A percentile compares a stretch with the other conserved stretches of the same genome.
Conservation (phyloP, 139 green algal species). For the Edaphochlamys debaryana region DNA sequence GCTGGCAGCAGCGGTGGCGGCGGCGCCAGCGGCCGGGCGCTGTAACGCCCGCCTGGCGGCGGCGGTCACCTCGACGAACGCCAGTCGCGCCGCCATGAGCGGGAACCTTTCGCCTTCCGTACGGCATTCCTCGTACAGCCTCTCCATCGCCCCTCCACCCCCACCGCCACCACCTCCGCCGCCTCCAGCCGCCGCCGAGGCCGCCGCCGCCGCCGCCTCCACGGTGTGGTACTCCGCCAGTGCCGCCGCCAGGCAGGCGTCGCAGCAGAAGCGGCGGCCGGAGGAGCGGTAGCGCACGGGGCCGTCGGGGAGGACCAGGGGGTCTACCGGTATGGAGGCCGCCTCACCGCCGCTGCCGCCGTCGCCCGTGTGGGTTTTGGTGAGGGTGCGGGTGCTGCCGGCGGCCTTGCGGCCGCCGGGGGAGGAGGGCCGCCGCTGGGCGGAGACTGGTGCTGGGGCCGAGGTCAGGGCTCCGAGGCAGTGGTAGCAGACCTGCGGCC, state of each 20-base stretch:
- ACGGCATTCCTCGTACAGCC: constrained; percentile 26
- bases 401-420: too few species aligned
- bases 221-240: neutral
- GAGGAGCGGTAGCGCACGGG: neutral
- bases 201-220: neutral
- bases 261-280: constrained; percentile 29
- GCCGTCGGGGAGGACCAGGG: too few species aligned
- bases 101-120: constrained; percentile 14
- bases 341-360: neutral
- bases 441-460: too few species aligned
- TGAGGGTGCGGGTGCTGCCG: too few species aligned
- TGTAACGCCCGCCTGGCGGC: neutral
- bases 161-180: too few species aligned
- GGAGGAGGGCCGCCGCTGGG: too few species aligned
- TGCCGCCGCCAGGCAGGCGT: neutral
- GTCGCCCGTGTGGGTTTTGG: too few species aligned
- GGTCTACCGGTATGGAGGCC: too few species aligned
- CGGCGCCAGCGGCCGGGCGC: neutral
- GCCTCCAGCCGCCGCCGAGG: neutral
- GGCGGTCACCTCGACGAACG: constrained; percentile 1
- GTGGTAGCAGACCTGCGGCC: constrained; percentile 29
- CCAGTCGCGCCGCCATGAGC: constrained; percentile 27
- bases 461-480: constrained; percentile 6
- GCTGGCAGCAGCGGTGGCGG: neutral
- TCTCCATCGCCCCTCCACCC: neutral